Base-by-base conservation (phyloP, 2,329 filamentous ascomycete genomes). In the Ophiobolus disseminans region DNA sequence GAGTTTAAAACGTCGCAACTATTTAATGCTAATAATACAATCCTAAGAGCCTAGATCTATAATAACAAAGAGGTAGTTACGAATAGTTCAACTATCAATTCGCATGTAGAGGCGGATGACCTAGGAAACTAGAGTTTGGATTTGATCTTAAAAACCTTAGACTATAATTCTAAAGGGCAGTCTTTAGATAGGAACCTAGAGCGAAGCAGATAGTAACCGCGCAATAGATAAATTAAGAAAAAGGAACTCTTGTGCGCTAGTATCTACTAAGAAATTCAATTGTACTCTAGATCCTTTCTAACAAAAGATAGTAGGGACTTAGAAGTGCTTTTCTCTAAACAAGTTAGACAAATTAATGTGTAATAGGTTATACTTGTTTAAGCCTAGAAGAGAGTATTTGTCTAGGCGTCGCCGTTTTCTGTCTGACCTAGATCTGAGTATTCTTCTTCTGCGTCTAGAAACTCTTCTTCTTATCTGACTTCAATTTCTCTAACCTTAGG, bases 261-360 rank as follows among this genome's bases (percentile, higher is more conserved):
- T 40, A 40, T 40, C 25, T 25, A 30, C 14, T 28, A 40, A 30
- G 22, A 22, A 10, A 7, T 40, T 25, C 16, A 28, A 19, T 28
- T 19, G 16, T n/a, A 28, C 10, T 10, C 37, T 19, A 16, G 7
- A 17, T 11, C 36, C 22, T 10, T 39, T 13, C 3, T 3, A 9
- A 28, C 14, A 40, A 14, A 40, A 16, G 6, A 28, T 40, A 40
- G 37, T 26, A 26, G 14, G 10, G 14, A 38, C 16, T 17, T n/a
- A n/a, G 13, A 40, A 40, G 16, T 40, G 22, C 16, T 31, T 40
- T 19, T 23, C 38, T 40, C 38, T 19, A 31, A 40, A 30, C 16
- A 40, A 30, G 22, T 40, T 16, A 19, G 14, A 40, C n/a, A 40
- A 16, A 19, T 40, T 20, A 11, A 40, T 40, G 2, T 30, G 25